These are phyloP conservation scores for Xylaria nigripes DNA, from an alignment of 495 filamentous ascomycete genomes.

Conservation along the genomic window DNA sequence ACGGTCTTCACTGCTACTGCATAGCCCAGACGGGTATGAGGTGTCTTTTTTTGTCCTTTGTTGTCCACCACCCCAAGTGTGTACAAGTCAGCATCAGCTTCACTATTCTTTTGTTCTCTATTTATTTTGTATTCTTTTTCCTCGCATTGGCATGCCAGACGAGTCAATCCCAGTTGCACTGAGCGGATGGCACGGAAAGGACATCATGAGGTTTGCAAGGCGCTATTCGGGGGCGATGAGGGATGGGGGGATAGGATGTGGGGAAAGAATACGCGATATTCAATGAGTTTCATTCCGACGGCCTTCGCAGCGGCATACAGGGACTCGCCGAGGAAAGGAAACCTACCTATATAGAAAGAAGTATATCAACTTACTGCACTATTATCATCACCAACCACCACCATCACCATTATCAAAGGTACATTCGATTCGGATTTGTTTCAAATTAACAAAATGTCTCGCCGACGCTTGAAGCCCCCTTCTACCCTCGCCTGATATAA, in stretches of 20 bases:
- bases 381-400: background rate
- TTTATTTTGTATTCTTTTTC: background rate
- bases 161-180: background rate
- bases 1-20: background rate
- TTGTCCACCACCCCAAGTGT: background rate
- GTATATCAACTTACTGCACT: background rate
- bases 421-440: too few relatives aligned
- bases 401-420: too few relatives aligned
- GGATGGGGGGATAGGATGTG: background rate
- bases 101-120: background rate
- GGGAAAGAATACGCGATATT: background rate
- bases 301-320: background rate
- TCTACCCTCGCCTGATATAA: too few relatives aligned
- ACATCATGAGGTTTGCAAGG: conserved; percentile 5
- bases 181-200: conserved; percentile 2
- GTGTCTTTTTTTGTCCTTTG: background rate
- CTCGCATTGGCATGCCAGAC: conserved; percentile 8
- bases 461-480: too few relatives aligned
- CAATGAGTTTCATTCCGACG: background rate
- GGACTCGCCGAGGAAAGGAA: background rate
- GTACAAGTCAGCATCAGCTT: conserved; percentile 2
- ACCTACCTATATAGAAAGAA: background rate
- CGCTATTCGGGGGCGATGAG: conserved; percentile 5
- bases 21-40: background rate
- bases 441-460: too few relatives aligned